Evolutionary conservation across 176 grass and related monocot species (phyloP).

Genomic region (Tillandsia fasciculata): DNA sequence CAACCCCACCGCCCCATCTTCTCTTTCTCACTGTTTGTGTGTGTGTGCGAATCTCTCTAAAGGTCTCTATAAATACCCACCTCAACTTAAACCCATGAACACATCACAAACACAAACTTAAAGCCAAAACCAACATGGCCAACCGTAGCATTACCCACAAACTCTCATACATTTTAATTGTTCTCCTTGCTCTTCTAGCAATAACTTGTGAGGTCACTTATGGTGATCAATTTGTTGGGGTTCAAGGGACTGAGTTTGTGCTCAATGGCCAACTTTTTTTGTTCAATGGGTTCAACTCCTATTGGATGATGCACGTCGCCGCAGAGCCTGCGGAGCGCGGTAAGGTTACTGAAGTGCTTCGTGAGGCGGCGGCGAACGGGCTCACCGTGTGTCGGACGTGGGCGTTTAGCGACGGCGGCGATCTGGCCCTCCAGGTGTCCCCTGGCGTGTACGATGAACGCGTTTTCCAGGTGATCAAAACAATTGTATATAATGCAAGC

Average conservation of each 20-base stretch:
- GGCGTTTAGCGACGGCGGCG: constrained; percentile 38
- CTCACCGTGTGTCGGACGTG: constrained; percentile 51
- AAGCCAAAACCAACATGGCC: too few relatives aligned
- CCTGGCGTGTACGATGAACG: constrained; percentile 37
- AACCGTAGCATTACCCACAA: not conserved
- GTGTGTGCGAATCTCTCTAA: too few relatives aligned
- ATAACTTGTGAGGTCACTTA: not conserved
- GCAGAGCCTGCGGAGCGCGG: constrained; percentile 19
- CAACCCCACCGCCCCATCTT: too few relatives aligned
- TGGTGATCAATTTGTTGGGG: constrained; percentile 17
- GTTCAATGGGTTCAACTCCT: constrained; percentile 41
- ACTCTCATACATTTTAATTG: not conserved
- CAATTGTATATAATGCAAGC: not conserved
- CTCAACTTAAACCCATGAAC: too few relatives aligned
- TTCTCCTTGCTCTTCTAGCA: not conserved
- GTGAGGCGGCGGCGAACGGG: constrained; percentile 24
- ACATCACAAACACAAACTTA: too few relatives aligned
- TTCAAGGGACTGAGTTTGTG: constrained; percentile 17
- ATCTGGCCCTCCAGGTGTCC: constrained; percentile 28
- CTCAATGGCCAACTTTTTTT: constrained; percentile 22
- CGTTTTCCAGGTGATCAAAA: constrained; percentile 17
- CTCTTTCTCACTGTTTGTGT: too few relatives aligned
- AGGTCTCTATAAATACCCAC: too few relatives aligned
- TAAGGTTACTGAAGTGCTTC: constrained; percentile 39
- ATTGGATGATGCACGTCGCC: constrained; percentile 43